Evolutionary conservation across 768 basidiomycete genomes (phyloP).

Genomic region (Suillus lakei): DNA sequence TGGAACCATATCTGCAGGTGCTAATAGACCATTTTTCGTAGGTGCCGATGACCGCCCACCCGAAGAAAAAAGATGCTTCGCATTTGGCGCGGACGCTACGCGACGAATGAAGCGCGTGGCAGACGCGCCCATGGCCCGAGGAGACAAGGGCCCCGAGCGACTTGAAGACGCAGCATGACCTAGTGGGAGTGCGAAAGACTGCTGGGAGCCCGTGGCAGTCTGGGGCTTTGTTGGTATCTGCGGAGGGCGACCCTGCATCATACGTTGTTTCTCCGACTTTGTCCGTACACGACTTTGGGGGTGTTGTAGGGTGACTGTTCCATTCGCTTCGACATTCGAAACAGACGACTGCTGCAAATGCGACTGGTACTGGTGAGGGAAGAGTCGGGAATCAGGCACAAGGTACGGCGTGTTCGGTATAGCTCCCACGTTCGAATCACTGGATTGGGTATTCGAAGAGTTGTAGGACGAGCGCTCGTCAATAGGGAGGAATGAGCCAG

Average conservation of each 20-base stretch:
- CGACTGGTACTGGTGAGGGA: slow-evolving; percentile 16
- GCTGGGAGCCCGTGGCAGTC: slow-evolving; percentile 41
- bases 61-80: slow-evolving; percentile 84
- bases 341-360: slow-evolving; percentile 13
- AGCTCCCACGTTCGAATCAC: slow-evolving; percentile 59
- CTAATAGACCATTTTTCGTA: slow-evolving; percentile 78
- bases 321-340: slow-evolving; percentile 20
- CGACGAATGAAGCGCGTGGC: slow-evolving; percentile 92
- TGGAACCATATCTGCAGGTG: slow-evolving; percentile 67
- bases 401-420: slow-evolving; percentile 34
- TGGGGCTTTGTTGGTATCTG: slow-evolving; percentile 30
- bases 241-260: slow-evolving; percentile 53
- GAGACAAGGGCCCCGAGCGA: slow-evolving; percentile 60
- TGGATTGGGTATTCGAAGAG: slow-evolving; percentile 77
- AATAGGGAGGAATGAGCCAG: slow-evolving; percentile 53
- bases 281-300: slow-evolving; percentile 36
- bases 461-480: slow-evolving; percentile 78
- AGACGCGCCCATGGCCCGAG: slow-evolving; percentile 70
- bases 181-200: slow-evolving; percentile 42
- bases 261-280: slow-evolving; percentile 53
- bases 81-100: slow-evolving; percentile 96
- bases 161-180: slow-evolving; percentile 34
- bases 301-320: slow-evolving; percentile 31
- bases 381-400: slow-evolving; percentile 29
- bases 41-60: slow-evolving; percentile 60